Evolutionary conservation across 805 yeast species (phyloP).

Genomic region (Candida mattraensis): DNA sequence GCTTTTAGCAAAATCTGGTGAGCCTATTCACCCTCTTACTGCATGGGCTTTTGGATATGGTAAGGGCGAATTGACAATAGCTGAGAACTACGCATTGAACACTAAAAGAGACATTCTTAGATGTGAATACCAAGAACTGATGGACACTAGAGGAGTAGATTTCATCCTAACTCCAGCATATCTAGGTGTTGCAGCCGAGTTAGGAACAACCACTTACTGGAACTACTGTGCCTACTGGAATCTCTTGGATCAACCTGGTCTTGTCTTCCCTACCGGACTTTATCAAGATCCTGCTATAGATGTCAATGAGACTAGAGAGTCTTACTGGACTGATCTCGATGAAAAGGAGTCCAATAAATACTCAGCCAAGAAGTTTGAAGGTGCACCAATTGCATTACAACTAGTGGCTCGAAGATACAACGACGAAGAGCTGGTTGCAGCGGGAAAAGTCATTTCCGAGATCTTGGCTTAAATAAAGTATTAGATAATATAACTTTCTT

Average conservation of each 20-base stretch:
- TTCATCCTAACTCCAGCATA: conserved; percentile 67
- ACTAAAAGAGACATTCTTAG: conserved; percentile 55
- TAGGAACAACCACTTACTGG: conserved; percentile 60
- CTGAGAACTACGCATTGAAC: conserved; percentile 56
- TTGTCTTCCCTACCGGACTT: conserved; percentile 61
- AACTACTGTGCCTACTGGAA: conserved; percentile 76
- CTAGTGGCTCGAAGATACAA: conserved; percentile 51
- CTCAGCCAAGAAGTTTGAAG: conserved; percentile 43
- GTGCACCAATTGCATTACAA: conserved; percentile 57
- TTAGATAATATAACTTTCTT: too few relatives aligned
- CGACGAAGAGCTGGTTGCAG: conserved; percentile 53
- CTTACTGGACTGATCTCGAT: conserved; percentile 46
- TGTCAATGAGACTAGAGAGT: conserved; percentile 40
- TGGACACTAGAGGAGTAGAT: conserved; percentile 57
- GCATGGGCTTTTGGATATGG: conserved; percentile 60
- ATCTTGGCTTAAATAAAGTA: too few relatives aligned
- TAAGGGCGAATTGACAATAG: conserved; percentile 49
- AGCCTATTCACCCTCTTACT: conserved; percentile 64
- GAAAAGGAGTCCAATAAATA: conserved; percentile 47
- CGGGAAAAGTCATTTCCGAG: conserved; percentile 30
- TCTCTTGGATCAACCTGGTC: conserved; percentile 66
- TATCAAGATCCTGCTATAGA: conserved; percentile 53
- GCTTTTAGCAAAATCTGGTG: conserved; percentile 59
- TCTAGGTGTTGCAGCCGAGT: conserved; percentile 63
- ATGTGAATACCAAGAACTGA: conserved; percentile 51